Evolutionary conservation across 179 eudicot species (phyloP).

Genomic region (Beta lomatogona): DNA sequence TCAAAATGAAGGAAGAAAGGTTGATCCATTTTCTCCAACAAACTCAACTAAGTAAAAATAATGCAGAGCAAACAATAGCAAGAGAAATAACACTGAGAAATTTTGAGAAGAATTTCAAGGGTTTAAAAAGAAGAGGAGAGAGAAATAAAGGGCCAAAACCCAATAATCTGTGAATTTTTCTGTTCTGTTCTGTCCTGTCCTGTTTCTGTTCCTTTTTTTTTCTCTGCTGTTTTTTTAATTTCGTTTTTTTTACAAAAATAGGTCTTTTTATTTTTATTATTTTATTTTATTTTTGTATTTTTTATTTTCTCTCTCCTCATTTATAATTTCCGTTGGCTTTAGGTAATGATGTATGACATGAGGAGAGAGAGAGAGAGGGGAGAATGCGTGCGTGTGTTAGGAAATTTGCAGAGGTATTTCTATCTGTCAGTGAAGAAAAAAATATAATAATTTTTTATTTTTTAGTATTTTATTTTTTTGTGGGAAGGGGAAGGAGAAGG

Average conservation of each 20-base stretch:
- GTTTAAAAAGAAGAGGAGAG: slow-evolving; percentile 1
- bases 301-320: slow-evolving; percentile 3
- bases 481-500: slow-evolving; percentile 4
- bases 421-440: slow-evolving; percentile 32
- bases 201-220: slow-evolving; percentile 1
- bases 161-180: slow-evolving; percentile 9
- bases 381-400: slow-evolving; percentile 45
- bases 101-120: background rate
- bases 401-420: slow-evolving; percentile 35
- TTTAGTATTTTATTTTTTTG: background rate
- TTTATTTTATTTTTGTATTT: background rate
- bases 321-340: slow-evolving; percentile 7
- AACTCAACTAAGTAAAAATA: background rate
- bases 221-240: background rate
- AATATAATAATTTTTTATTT: background rate
- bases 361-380: slow-evolving; percentile 35
- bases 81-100: background rate
- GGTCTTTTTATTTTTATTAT: background rate
- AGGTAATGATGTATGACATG: slow-evolving; percentile 28
- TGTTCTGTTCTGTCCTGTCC: slow-evolving; percentile 34
- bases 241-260: background rate
- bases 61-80: background rate
- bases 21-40: slow-evolving; percentile 19
- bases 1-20: slow-evolving; percentile 36
- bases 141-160: background rate